These are phyloP conservation scores for Cryptococcus sp. DNA, from an alignment of 1,284 basidiomycete genomes.

Conservation along the genomic window DNA sequence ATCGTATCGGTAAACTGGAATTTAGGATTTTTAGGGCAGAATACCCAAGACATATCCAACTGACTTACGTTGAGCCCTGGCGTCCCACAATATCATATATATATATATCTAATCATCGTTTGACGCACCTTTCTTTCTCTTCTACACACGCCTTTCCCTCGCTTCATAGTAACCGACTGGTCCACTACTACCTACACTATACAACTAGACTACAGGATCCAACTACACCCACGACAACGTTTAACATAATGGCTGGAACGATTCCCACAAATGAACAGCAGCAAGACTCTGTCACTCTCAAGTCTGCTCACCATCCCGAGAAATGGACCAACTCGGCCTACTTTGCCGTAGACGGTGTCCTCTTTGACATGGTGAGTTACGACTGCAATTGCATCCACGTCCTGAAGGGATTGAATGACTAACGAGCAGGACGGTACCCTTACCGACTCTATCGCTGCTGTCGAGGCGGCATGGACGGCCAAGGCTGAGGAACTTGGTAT, in stretches of 20 bases:
- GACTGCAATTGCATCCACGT: not conserved
- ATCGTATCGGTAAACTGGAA: too few species aligned
- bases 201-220: too few species aligned
- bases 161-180: not conserved
- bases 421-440: constrained; percentile 60
- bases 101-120: not conserved
- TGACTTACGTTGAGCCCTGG: too few species aligned
- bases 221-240: not conserved
- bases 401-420: not conserved
- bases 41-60: too few species aligned
- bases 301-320: not conserved
- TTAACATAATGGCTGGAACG: not conserved
- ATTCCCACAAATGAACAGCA: too few species aligned
- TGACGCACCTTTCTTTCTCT: not conserved
- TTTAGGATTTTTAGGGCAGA: too few species aligned
- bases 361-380: constrained; percentile 65
- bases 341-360: constrained; percentile 60
- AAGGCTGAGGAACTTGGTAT: constrained; percentile 66
- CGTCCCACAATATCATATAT: too few species aligned
- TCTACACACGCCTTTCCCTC: not conserved
- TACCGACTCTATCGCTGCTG: constrained; percentile 69
- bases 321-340: constrained; percentile 15
- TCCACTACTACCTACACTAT: too few species aligned
- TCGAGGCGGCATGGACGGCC: constrained; percentile 73
- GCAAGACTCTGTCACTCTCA: not conserved